Conservation (phyloP, 1,139 yeast species). For the Sugiyamaella xylanicola region DNA sequence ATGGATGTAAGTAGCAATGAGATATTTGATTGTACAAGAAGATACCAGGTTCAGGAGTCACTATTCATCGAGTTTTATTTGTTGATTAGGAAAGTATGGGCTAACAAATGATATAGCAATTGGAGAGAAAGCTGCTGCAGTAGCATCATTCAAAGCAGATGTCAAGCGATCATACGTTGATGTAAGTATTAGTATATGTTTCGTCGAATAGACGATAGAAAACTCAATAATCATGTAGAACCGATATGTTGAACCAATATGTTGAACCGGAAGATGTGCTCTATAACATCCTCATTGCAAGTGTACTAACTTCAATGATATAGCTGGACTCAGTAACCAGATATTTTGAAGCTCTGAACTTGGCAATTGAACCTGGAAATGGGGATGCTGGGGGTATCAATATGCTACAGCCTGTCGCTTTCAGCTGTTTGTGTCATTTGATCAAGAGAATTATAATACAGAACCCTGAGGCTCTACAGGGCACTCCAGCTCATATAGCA, state of each 20-base stretch:
- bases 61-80: background rate
- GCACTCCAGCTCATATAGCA: constrained; percentile 53
- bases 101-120: constrained; percentile 25
- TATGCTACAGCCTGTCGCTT: constrained; percentile 53
- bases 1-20: constrained; percentile 22
- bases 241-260: too few relatives aligned
- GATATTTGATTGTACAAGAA: too few relatives aligned
- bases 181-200: constrained; percentile 35
- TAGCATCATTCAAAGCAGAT: constrained; percentile 62
- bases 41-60: background rate
- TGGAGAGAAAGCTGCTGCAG: constrained; percentile 46
- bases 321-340: constrained; percentile 48
- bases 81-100: background rate
- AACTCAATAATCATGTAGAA: too few relatives aligned
- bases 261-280: too few relatives aligned
- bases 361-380: constrained; percentile 50
- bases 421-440: constrained; percentile 72
- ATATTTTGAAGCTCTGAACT: constrained; percentile 59
- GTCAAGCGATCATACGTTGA: constrained; percentile 69
- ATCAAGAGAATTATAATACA: constrained; percentile 78
- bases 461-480: constrained; percentile 56
- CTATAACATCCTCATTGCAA: too few relatives aligned
- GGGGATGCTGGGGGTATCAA: constrained; percentile 20
- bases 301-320: background rate
- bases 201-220: background rate